A percentile compares a stretch with the other conserved stretches of the same genome.
Conservation (phyloP, 176 grass and related monocot genomes). For the Typha latifolia region DNA sequence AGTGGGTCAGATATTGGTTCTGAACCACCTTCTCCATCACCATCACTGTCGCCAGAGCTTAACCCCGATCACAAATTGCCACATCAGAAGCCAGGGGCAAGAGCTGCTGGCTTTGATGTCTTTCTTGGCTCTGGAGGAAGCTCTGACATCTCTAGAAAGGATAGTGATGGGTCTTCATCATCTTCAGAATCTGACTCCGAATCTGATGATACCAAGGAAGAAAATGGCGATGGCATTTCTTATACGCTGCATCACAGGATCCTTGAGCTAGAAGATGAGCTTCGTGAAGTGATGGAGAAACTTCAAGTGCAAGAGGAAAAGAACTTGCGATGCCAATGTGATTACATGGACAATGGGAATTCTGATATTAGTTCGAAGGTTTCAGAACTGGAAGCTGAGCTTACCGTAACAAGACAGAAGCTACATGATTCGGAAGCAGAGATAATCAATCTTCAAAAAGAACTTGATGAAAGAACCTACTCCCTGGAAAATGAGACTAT, state of each 20-base stretch:
- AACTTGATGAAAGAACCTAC: conserved; percentile 30
- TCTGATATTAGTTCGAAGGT: conserved; percentile 16
- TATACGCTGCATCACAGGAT: conserved; percentile 43
- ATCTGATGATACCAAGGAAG: conserved; percentile 33
- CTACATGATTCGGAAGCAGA: conserved; percentile 26
- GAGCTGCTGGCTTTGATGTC: conserved; percentile 12
- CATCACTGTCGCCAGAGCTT: neutral
- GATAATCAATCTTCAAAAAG: conserved; percentile 22
- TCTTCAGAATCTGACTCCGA: conserved; percentile 65
- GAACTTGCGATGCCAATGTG: conserved; percentile 23
- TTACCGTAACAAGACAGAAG: conserved; percentile 16
- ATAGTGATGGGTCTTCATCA: conserved; percentile 58
- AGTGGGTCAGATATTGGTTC: conserved; percentile 49
- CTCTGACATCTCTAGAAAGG: conserved; percentile 41
- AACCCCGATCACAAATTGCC: neutral
- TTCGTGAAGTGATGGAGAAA: conserved; percentile 46
- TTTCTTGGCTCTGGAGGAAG: conserved; percentile 16
- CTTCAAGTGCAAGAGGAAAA: conserved; percentile 53
- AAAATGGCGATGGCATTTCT: conserved; percentile 36
- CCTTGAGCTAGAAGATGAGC: conserved; percentile 65
- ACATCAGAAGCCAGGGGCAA: neutral
- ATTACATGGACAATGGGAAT: conserved; percentile 17
- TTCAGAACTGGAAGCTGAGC: conserved; percentile 26
- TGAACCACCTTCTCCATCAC: conserved; percentile 14
- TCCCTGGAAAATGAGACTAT: conserved; percentile 7